These are phyloP conservation scores for Casaregolazyma suthepensis DNA, from an alignment of 1,139 yeast species.

Conservation along the genomic window DNA sequence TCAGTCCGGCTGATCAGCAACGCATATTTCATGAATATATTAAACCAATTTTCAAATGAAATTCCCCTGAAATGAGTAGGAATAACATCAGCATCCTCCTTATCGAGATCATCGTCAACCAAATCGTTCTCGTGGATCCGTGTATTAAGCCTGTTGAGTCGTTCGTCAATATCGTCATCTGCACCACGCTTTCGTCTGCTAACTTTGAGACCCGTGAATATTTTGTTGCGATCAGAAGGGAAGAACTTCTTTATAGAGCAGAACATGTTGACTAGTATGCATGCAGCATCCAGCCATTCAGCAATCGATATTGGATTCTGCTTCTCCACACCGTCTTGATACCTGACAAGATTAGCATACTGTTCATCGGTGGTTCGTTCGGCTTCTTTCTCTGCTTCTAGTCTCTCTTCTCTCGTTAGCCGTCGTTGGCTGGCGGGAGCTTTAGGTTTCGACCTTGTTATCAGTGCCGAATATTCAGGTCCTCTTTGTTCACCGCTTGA, in stretches of 20 bases:
- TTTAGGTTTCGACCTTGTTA: conserved; percentile 3
- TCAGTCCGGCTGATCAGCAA: conserved; percentile 61
- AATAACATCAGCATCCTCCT: conserved; percentile 38
- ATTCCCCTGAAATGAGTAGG: conserved; percentile 62
- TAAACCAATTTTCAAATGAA: conserved; percentile 76
- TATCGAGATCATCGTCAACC: conserved; percentile 43
- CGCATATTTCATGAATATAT: conserved; percentile 72
- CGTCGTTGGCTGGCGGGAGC: conserved; percentile 11
- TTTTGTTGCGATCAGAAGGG: conserved; percentile 64
- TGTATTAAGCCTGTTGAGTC: conserved; percentile 55
- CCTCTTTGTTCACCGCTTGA: conserved; percentile 4
- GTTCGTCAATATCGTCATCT: conserved; percentile 49
- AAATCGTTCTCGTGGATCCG: conserved; percentile 19
- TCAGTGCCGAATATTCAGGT: conserved; percentile 6
- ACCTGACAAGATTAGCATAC: conserved; percentile 54
- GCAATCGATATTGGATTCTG: conserved; percentile 59
- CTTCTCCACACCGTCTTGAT: conserved; percentile 47
- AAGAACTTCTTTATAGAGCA: conserved; percentile 71
- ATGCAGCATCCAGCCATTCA: conserved; percentile 81
- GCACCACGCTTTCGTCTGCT: conserved; percentile 16
- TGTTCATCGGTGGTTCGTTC: conserved; percentile 57
- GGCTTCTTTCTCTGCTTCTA: conserved; percentile 54
- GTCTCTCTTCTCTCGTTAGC: conserved; percentile 46
- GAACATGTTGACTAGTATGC: conserved; percentile 77
- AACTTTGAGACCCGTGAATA: conserved; percentile 58